These are phyloP conservation scores for Kwoniella newhampshirensis DNA, from an alignment of 768 basidiomycete species.

Conservation along the genomic window DNA sequence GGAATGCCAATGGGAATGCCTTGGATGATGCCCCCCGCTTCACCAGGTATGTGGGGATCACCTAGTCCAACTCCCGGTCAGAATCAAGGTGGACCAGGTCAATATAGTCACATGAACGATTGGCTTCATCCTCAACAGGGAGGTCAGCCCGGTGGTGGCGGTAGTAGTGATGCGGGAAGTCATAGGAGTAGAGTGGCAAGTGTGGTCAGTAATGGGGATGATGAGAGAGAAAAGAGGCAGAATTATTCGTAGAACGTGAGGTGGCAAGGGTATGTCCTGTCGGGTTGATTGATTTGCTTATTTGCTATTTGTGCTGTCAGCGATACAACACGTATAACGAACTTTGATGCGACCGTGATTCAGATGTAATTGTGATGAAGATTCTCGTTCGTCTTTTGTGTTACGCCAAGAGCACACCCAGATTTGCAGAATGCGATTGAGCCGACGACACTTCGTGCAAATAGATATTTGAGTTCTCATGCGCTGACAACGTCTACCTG, in stretches of 20 bases:
- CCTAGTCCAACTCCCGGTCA: conserved; percentile 6
- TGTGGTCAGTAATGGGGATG: conserved; percentile 11
- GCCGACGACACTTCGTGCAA: no score
- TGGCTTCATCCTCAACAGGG: conserved; percentile 2
- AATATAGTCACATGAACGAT: conserved; percentile 3
- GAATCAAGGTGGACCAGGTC: neutral
- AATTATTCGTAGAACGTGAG: neutral
- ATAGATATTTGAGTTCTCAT: no score
- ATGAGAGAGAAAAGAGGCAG: conserved; percentile 3
- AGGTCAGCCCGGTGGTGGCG: conserved; percentile 3
- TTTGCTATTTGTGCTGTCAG: no score
- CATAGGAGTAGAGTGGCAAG: conserved; percentile 21
- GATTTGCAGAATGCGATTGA: no score
- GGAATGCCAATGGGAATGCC: conserved; percentile 4
- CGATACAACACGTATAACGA: no score
- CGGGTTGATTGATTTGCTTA: no score
- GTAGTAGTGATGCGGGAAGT: conserved; percentile 13
- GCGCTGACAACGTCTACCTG: no score
- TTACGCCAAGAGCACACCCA: no score
- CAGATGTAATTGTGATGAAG: no score
- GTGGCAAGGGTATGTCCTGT: no score
- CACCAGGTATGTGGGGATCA: conserved; percentile 12
- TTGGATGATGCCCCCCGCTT: conserved; percentile 10
- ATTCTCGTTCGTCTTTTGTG: no score
- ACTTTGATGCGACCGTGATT: no score